Evolutionary conservation across 805 yeast genomes (phyloP).

Genomic region (Candida koratica): DNA sequence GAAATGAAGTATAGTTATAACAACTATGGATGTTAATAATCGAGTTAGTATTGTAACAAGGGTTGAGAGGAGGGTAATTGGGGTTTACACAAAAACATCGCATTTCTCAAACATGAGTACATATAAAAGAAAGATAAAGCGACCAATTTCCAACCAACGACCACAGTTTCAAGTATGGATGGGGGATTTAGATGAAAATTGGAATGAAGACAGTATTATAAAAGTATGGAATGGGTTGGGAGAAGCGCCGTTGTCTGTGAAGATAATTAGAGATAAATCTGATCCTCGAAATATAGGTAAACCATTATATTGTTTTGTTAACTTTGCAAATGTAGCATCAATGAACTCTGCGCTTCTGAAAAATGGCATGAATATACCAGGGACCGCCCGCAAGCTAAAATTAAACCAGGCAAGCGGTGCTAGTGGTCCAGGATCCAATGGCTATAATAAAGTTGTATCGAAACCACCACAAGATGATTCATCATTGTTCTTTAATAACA

Average conservation of each 20-base stretch:
- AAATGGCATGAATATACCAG: conserved; percentile 70
- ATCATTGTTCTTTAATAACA: conserved; percentile 84
- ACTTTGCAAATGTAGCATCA: conserved; percentile 56
- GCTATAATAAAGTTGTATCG: background rate
- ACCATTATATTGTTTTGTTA: conserved; percentile 68
- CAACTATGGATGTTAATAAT: too few relatives aligned
- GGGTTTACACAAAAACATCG: background rate
- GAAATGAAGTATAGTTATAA: too few relatives aligned
- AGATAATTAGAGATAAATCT: conserved; percentile 65
- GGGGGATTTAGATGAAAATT: conserved; percentile 85
- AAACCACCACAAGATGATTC: conserved; percentile 16
- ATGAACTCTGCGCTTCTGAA: conserved; percentile 64
- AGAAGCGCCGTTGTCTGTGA: conserved; percentile 55
- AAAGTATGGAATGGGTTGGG: conserved; percentile 70
- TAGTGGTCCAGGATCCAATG: background rate
- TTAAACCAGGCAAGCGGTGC: conserved; percentile 71
- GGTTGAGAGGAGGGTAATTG: background rate
- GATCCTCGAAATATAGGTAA: conserved; percentile 34
- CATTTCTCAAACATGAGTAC: background rate
- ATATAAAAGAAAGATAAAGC: conserved; percentile 3
- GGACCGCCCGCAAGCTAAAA: conserved; percentile 56
- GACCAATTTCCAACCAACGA: background rate
- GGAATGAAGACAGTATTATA: conserved; percentile 69
- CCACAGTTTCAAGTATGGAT: conserved; percentile 58
- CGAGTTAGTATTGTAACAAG: background rate